Conservation (phyloP, 805 yeast species). For the Metahyphopichia silvanorum region DNA sequence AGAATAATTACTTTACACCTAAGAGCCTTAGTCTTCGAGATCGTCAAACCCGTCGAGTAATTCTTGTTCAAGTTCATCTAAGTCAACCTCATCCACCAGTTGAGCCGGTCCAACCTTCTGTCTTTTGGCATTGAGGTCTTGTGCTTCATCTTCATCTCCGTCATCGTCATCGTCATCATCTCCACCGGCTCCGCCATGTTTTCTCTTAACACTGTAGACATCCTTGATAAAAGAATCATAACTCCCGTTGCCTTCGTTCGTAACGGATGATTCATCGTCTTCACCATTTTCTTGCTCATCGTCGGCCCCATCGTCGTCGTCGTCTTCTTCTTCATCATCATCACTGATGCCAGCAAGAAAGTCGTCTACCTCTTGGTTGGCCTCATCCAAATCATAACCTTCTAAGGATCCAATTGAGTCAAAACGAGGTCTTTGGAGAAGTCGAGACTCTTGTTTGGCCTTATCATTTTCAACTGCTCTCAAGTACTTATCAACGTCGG, state of each 20-base stretch:
- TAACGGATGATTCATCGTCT: conserved; percentile 1
- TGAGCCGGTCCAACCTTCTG: conserved; percentile 2
- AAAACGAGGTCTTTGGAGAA: conserved; percentile 24
- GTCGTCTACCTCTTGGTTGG: conserved; percentile 45
- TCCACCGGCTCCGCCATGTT: conserved; percentile 1
- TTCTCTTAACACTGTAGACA: conserved; percentile 1
- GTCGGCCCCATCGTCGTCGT: conserved; percentile 25
- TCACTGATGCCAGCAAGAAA: conserved; percentile 45
- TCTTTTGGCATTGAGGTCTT: conserved; percentile 3
- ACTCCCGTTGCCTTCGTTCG: conserved; percentile 3
- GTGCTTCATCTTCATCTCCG: conserved; percentile 6
- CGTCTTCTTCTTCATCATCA: conserved; percentile 27
- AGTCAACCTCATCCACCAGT: conserved; percentile 19
- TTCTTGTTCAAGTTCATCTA: conserved; percentile 49
- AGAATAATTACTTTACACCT: too few relatives aligned
- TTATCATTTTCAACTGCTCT: conserved; percentile 21
- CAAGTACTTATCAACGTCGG: conserved; percentile 44
- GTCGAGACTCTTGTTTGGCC: conserved; percentile 10
- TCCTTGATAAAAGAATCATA: conserved; percentile 2
- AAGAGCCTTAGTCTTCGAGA: conserved; percentile 30
- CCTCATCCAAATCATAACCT: conserved; percentile 40
- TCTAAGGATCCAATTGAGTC: conserved; percentile 28
- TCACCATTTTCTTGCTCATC: conserved; percentile 17
- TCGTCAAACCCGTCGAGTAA: conserved; percentile 52
- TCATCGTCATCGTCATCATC: conserved; percentile 5